Conservation (phyloP, 2,329 filamentous ascomycete genomes). For the Botrytis pseudocinerea region DNA sequence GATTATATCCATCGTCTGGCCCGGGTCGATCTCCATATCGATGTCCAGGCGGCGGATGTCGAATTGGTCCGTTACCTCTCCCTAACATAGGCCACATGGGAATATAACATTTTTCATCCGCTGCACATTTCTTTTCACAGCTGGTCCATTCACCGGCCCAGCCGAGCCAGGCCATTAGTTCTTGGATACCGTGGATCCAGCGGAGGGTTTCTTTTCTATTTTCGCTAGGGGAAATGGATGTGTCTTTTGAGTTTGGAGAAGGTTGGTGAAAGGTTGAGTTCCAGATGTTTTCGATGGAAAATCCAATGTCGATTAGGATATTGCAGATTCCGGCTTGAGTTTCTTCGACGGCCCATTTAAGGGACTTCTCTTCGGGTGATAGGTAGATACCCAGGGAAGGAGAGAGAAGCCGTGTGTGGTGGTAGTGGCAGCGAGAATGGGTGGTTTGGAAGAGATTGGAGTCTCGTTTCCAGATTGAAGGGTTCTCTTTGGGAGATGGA, state of each 20-base stretch:
- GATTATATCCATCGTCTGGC: constrained; percentile 22
- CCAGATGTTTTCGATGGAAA: constrained; percentile 47
- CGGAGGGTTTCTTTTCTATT: constrained; percentile 35
- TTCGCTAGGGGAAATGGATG: background rate
- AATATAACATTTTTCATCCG: constrained; percentile 50
- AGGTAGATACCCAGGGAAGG: constrained; percentile 37
- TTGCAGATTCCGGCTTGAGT: constrained; percentile 46
- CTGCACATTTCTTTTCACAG: constrained; percentile 46
- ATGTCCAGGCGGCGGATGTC: background rate
- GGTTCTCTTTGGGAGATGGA: constrained; percentile 37
- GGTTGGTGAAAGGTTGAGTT: constrained; percentile 27
- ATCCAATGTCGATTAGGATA: constrained; percentile 46
- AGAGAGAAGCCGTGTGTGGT: constrained; percentile 44
- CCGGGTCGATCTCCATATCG: constrained; percentile 17
- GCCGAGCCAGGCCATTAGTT: constrained; percentile 52
- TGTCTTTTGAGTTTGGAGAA: background rate
- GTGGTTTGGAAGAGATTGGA: constrained; percentile 44
- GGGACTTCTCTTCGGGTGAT: constrained; percentile 42
- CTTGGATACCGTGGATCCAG: constrained; percentile 39
- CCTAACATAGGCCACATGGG: constrained; percentile 51
- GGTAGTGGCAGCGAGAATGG: constrained; percentile 46
- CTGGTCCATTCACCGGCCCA: constrained; percentile 50
- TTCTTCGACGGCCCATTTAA: constrained; percentile 46
- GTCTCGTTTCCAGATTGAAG: constrained; percentile 39
- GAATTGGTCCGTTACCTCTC: background rate